Base-by-base conservation (phyloP, 768 basidiomycete species). In the Filobasidium wieringae region DNA sequence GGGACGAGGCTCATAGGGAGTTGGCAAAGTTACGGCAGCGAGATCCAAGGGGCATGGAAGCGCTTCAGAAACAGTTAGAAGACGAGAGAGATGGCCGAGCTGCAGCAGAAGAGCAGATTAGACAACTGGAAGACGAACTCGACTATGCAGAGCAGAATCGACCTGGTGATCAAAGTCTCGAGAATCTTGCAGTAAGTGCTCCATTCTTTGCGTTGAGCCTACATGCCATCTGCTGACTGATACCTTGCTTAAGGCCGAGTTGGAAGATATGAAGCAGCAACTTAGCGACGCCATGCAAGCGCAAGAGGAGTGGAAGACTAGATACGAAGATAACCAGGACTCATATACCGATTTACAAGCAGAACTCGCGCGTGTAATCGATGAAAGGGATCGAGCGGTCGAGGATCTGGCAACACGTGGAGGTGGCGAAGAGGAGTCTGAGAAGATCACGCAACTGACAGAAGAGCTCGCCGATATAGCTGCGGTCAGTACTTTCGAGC, bases 361-460 rank as follows among this genome's bases (percentile, higher is more conserved):
- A 5, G 59, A 60, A 6, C 27, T 47, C 4, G 58, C 36, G 24
- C 79, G 57, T 78, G 77, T 37, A 82, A 84, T 30, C 40, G 87
- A 88, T 30, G 86, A 88, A 69, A 81, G 79, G 64, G 84, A 84
- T 29, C 83, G 85, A 64, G 79, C 82, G 63, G 69, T 84, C 8
- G 83, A 85, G 55, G 76, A 78, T 2, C 76, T 86, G 49, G 86
- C 87, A 66, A 84, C 83, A 58, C 76, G 80, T 17, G 86, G 87
- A 31, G 40, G 58, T 61, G 84, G 84, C 57, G 77, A 84, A 12
- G 87, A 88, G 65, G 83, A 81, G 1, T 80, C 86, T n/a, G 86
- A 89, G 47, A 55, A 64, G 19, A 64, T 68, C 31, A 36, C 52
- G 26, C 50, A 51, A 8, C 36, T 58, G 17, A 29, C 52, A 12